phyloP scores from a whole-genome alignment of 768 basidiomycete species.

The Jaapia argillacea region DNA sequence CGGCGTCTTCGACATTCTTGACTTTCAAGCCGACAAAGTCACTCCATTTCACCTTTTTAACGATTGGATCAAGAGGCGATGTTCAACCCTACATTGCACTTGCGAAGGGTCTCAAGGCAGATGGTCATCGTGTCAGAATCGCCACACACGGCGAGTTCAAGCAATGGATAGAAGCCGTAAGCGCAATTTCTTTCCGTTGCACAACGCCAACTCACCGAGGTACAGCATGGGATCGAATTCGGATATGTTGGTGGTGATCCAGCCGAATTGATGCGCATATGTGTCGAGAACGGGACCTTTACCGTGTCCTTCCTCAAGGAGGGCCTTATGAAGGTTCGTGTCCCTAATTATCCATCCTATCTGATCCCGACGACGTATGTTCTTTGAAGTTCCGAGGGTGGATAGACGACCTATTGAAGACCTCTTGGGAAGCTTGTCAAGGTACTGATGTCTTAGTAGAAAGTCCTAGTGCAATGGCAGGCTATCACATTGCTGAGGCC shows the following conservation, averaged over 20 bases:
- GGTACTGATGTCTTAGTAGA: slow-evolving; percentile 89
- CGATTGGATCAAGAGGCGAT: slow-evolving; percentile 93
- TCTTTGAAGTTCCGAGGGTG: slow-evolving; percentile 81
- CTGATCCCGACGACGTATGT: slow-evolving; percentile 5
- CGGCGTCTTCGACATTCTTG: slow-evolving; percentile 90
- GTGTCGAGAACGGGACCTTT: slow-evolving; percentile 96
- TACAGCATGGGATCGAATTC: slow-evolving; percentile 91
- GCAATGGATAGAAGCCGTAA: slow-evolving; percentile 89
- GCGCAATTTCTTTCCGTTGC: slow-evolving; percentile 19
- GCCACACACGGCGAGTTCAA: slow-evolving; percentile 94
- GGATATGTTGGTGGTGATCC: slow-evolving; percentile 94
- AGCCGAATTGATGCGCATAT: slow-evolving; percentile 95
- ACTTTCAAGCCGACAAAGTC: slow-evolving; percentile 88
- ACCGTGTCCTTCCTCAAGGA: slow-evolving; percentile 94
- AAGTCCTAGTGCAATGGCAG: slow-evolving; percentile 95
- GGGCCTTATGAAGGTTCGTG: slow-evolving; percentile 68
- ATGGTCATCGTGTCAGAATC: slow-evolving; percentile 84
- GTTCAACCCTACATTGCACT: slow-evolving; percentile 98
- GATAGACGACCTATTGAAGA: slow-evolving; percentile 92
- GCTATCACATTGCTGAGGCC: slow-evolving; percentile 94
- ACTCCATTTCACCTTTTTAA: slow-evolving; percentile 87
- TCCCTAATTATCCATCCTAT: neutral
- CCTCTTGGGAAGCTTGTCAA: slow-evolving; percentile 96
- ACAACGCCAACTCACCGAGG: neutral
- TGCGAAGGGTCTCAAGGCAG: slow-evolving; percentile 81